A percentile compares a stretch with the other conserved stretches of the same genome.
These are phyloP conservation scores for Globisporangium iwayamae DNA, from an alignment of 352 stramenopile genomes.

Conservation along the genomic window DNA sequence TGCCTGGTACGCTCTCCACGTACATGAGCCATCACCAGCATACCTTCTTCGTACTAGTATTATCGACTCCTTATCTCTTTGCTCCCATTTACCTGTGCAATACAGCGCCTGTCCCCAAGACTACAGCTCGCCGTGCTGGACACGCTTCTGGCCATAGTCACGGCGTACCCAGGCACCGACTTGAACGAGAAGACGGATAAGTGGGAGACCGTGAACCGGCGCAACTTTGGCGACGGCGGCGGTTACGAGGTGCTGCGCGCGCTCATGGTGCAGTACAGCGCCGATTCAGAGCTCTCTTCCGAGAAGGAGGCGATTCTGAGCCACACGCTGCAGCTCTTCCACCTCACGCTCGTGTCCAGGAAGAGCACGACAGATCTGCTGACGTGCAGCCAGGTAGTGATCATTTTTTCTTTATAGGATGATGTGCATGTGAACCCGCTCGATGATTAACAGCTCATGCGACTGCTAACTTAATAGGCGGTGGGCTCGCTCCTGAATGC, in stretches of 20 bases:
- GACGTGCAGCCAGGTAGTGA: conserved; percentile 43
- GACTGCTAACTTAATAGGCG: conserved; percentile 19
- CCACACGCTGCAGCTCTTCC: conserved; percentile 57
- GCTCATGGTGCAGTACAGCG: conserved; percentile 63
- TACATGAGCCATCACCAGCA: neutral
- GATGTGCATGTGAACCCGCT: too few relatives aligned
- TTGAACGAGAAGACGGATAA: conserved; percentile 61
- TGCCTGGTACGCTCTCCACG: conserved; percentile 38
- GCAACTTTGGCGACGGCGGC: conserved; percentile 69
- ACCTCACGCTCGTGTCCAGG: conserved; percentile 57
- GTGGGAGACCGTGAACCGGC: conserved; percentile 69
- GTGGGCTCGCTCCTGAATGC: conserved; percentile 64
- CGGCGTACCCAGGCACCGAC: conserved; percentile 45
- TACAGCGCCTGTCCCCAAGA: conserved; percentile 43
- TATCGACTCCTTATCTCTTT: too few relatives aligned
- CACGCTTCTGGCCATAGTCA: conserved; percentile 61
- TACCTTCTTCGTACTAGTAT: neutral
- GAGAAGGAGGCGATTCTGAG: conserved; percentile 39
- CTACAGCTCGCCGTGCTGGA: conserved; percentile 56
- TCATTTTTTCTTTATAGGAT: neutral
- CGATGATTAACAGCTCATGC: too few relatives aligned
- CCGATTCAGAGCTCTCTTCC: conserved; percentile 13
- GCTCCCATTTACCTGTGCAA: too few relatives aligned
- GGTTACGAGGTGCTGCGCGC: conserved; percentile 69
- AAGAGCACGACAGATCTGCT: conserved; percentile 43